Conservation (phyloP, 176 grass and related monocot species). For the Paspalum vaginatum region DNA sequence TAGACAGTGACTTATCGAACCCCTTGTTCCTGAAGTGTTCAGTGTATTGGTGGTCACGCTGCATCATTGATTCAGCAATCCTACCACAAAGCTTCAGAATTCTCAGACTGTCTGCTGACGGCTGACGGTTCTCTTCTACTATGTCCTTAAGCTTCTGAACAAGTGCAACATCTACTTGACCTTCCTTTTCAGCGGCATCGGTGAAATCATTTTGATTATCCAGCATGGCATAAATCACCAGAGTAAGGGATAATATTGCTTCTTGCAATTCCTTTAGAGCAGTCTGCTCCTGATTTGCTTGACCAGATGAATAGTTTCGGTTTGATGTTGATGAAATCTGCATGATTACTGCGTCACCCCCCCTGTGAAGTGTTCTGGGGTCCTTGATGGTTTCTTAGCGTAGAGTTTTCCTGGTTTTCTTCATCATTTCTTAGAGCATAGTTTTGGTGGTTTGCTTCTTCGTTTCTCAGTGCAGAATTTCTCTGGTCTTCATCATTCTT, state of each 20-base stretch:
- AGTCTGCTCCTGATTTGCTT: background rate
- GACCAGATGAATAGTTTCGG: background rate
- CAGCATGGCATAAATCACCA: background rate
- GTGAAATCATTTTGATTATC: background rate
- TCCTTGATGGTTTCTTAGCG: background rate
- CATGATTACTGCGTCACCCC: too few species aligned
- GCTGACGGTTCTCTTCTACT: background rate
- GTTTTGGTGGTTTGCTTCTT: too few species aligned
- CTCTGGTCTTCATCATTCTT: too few species aligned
- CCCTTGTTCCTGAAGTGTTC: background rate
- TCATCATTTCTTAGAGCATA: background rate
- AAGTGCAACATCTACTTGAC: background rate
- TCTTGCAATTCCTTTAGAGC: background rate
- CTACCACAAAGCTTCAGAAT: conserved; percentile 18
- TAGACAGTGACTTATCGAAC: background rate
- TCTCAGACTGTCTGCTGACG: background rate
- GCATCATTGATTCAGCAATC: conserved; percentile 14
- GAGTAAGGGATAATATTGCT: background rate
- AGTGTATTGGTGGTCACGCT: background rate
- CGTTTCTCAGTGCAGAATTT: too few species aligned
- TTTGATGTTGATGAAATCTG: too few species aligned
- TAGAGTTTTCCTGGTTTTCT: background rate
- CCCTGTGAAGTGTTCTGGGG: rapidly evolving
- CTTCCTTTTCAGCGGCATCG: background rate
- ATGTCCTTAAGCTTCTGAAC: background rate